Base-by-base conservation (phyloP, 805 yeast genomes). In the Pichia nanzhaoensis region DNA sequence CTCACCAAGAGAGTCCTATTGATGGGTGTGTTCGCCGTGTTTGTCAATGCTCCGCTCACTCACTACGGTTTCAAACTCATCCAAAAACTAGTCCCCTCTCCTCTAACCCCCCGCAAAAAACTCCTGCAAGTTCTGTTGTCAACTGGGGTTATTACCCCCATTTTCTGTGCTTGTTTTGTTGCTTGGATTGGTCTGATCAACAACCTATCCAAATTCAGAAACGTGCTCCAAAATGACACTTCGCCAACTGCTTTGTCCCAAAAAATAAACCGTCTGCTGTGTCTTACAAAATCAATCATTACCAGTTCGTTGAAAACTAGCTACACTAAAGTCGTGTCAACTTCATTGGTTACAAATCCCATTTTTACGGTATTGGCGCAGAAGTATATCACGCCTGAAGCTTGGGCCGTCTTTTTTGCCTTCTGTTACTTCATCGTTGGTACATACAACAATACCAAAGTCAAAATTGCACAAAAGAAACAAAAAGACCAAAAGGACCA, bases 401-500 rank as follows among this genome's bases (percentile, higher is more conserved):
- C 73, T 27, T 81, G 88, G 88, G 80, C 77, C 10, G 77, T 77
- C 3, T 80, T 79, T 57, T 78, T 78, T 63, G 74, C 73, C 51
- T 50, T 76, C 28, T 74, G 80, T 19, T 79, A 73, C 54, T 80
- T 80, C 51, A 56, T 80, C 5, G 62, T 80, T 46, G 84, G 84
- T 1, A 80, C 86, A 1, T 69, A 70, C 45, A 83, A 80, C 53
- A 81, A 81, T 55, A 71, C 78, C 5, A 65, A 70, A 57, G 64
- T 80, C 50, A 79, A 79, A 27, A 45, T 37, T 6, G 39, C 28
- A 2, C 44, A 48, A n/a, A 37, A 34, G 28, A 40, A 46, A 14
- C 51, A 42, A 37, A 12, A 44, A 32, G 16, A 45, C 42, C 14
- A 32, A 33, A 17, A 22, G 4, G 17, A 33, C n/a, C n/a, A n/a